Base-by-base conservation (phyloP, 495 filamentous ascomycete species). In the Podospora australis region DNA sequence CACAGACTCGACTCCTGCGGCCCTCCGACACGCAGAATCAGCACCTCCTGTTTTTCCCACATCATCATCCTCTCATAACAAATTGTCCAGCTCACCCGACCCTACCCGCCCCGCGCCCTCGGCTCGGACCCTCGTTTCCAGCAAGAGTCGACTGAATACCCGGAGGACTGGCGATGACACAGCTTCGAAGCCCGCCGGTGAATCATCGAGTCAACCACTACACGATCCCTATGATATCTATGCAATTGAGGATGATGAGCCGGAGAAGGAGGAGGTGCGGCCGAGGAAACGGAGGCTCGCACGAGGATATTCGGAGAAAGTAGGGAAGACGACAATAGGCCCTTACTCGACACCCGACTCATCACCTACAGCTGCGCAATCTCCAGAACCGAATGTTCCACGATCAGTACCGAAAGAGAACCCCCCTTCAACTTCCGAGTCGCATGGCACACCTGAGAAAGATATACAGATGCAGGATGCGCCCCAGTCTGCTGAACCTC, bases 311-410 rank as follows among this genome's bases (percentile, higher is more conserved):
- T 62, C 58, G 25, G 63, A 59, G 26, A 52, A 45, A 47, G 29
- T 25, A 4, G 48, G 46, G 22, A 55, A 41, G 42, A 14, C 46
- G 6, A 41, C 49, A 13, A n/a, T n/a, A n/a, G 60, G 42, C 4
- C 47, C 48, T 2, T 66, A 64, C 46, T 59, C 59, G 7, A 58
- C 59, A 2, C 58, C 63, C 9, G 60, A 66, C 17, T 56, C 56
- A 21, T 61, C 63, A 17, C 63, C 60, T 1, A 35, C 35, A 1
- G 46, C 28, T 3, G 44, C 39, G n/a, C 46, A 38, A 26, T 53
- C 58, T 4, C 55, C 54, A 13, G 32, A 38, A 2, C 23, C 28
- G 8, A 39, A 17, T 2, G 26, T 32, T 24, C 53, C 51, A 22
- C 50, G 42, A 45, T 39, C 57, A 11, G 35, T 21, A 11, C 44